phyloP scores from a whole-genome alignment of 345 rosid species.

The Laguncularia racemosa region DNA sequence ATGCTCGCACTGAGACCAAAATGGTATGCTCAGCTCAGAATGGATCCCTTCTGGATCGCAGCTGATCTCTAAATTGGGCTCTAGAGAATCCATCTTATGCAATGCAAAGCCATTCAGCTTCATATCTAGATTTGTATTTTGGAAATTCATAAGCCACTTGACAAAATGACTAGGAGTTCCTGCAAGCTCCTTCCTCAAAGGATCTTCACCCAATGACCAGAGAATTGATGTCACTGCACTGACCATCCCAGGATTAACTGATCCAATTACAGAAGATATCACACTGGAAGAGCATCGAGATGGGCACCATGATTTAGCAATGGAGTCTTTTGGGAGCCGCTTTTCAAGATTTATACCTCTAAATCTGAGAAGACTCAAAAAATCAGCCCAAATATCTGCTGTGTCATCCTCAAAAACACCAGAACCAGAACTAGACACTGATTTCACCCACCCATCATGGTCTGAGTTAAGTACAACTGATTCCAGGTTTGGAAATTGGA shows the following conservation, averaged over 20 bases:
- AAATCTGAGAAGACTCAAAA: constrained; percentile 50
- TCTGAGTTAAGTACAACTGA: constrained; percentile 34
- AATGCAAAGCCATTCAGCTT: constrained; percentile 41
- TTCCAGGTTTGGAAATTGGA: constrained; percentile 60
- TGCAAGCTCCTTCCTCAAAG: constrained; percentile 70
- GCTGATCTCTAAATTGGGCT: constrained; percentile 27
- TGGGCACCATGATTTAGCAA: constrained; percentile 62
- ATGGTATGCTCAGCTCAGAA: constrained; percentile 60
- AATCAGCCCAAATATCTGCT: constrained; percentile 62
- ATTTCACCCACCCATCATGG: constrained; percentile 50
- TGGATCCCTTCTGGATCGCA: constrained; percentile 24
- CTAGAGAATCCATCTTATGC: constrained; percentile 17
- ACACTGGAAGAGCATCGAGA: constrained; percentile 25
- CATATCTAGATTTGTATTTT: constrained; percentile 51
- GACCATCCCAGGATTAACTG: constrained; percentile 47
- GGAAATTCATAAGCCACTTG: constrained; percentile 82
- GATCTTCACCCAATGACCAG: constrained; percentile 81
- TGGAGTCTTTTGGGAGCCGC: constrained; percentile 14
- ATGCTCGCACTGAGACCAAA: constrained; percentile 97
- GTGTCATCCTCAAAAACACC: constrained; percentile 66
- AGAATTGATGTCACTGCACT: constrained; percentile 65
- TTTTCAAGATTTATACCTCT: constrained; percentile 40
- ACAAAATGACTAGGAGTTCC: constrained; percentile 71
- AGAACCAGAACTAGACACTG: constrained; percentile 50
- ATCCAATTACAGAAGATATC: constrained; percentile 25